phyloP scores from a whole-genome alignment of 1,284 basidiomycete species.

The Sanghuangporus baumii region DNA sequence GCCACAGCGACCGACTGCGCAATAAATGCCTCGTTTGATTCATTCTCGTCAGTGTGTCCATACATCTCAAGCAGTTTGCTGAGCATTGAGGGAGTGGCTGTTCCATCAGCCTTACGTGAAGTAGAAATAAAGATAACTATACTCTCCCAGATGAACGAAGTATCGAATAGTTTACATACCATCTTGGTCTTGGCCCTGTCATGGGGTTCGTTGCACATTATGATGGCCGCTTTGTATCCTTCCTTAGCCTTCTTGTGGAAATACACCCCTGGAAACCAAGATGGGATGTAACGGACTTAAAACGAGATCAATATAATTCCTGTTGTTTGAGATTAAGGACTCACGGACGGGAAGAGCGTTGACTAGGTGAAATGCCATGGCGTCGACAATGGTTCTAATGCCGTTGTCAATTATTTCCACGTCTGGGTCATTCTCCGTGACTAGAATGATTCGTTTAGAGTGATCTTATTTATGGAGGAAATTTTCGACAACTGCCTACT shows the following conservation, averaged over 20 bases:
- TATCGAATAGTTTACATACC: neutral
- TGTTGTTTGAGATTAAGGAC: neutral
- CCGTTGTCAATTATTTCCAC: conserved; percentile 3
- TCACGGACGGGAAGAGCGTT: conserved; percentile 3
- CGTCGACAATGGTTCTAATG: neutral
- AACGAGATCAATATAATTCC: neutral
- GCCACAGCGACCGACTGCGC: neutral
- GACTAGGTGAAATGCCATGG: conserved; percentile 4
- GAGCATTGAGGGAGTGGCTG: conserved; percentile 11
- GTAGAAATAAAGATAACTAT: neutral
- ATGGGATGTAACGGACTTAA: conserved; percentile 7
- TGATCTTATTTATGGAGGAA: neutral
- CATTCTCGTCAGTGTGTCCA: neutral
- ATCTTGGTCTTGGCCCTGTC: conserved; percentile 9
- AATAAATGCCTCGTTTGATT: neutral
- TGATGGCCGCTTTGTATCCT: conserved; percentile 32
- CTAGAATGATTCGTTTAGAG: neutral
- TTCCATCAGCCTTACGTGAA: conserved; percentile 4
- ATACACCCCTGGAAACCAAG: conserved; percentile 15
- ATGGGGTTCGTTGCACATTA: conserved; percentile 7
- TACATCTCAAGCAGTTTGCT: conserved; percentile 11
- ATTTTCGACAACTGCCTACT: neutral
- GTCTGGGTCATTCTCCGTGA: conserved; percentile 8
- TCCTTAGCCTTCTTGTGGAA: conserved; percentile 48
- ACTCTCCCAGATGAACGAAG: neutral